Base-by-base conservation (phyloP, 345 rosid genomes). In the Toxicodendron radicans region DNA sequence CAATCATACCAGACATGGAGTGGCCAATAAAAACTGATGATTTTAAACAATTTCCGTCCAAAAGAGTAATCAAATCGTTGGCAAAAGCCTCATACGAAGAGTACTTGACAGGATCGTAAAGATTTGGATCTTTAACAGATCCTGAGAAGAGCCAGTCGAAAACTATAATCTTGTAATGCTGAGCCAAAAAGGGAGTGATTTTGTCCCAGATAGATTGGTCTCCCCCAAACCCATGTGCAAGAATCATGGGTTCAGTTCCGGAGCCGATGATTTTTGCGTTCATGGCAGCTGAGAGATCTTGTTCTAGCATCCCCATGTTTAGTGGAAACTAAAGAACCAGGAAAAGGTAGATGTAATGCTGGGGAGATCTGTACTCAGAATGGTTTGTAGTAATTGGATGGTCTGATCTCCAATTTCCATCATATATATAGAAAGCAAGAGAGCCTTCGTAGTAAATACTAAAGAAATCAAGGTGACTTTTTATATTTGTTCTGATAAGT, bases 1-100 rank as follows among this genome's bases (percentile, higher is more conserved):
- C 94, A 54, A 91, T 89, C 87, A 94, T 87, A 58, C 88, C 94
- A 43, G 95, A 86, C 90, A 94, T 89, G 79, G 97, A 94, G 75
- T 94, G 97, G 33, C 97, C 98, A 21, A 89, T 76, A 80, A 87
- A 89, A 48, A 86, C 81, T 0, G 80, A 49, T 30, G 89, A 79
- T 9, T 78, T 74, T 49, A 87, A 58, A 64, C 71, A 66, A 71
- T 87, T 64, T 73, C 90, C 94, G 3, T 91, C 95, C 24, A 91
- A 12, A 30, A 93, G 84, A 51, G 66, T 49, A 5, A 91, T 85
- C 52, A 93, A 76, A 75, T 88, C 95, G 4, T 80, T 67, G 16
- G 94, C 89, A 73, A 85, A 94, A 53, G 79, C 85, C 3, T 87
- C 90, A 20, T 81, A 84, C 6, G 92, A 84, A 8, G 87, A 69